phyloP scores from a whole-genome alignment of 2,329 filamentous ascomycete genomes.

The Colletotrichum sp. region DNA sequence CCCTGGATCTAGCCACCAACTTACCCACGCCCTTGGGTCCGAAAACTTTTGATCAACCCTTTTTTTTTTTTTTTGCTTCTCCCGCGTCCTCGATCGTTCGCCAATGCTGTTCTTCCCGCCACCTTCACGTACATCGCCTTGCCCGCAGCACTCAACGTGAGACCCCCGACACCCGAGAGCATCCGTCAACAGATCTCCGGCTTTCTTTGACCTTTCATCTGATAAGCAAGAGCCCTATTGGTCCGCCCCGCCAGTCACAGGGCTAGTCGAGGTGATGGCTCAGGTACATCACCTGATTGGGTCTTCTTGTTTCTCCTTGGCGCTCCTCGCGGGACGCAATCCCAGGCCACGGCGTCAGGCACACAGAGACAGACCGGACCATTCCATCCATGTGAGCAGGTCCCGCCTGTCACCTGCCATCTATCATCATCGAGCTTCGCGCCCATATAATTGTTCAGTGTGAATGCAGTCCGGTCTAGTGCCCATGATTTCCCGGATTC shows the following conservation, averaged over 20 bases:
- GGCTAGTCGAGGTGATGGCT: background rate
- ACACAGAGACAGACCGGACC: background rate
- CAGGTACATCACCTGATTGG: constrained; percentile 7
- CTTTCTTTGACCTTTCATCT: background rate
- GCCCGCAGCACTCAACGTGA: background rate
- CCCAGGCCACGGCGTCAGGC: background rate
- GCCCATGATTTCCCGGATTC: background rate
- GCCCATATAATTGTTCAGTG: background rate
- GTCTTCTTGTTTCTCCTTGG: background rate
- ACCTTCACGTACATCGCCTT: background rate
- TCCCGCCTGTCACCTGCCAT: background rate
- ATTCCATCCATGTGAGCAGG: constrained; percentile 1
- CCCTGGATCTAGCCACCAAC: background rate
- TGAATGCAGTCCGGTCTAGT: background rate
- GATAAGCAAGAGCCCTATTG: background rate
- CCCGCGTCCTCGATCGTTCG: background rate
- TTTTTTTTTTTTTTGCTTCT: background rate
- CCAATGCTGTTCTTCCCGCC: background rate
- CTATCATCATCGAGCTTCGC: background rate
- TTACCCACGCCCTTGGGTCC: background rate
- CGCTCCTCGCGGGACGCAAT: background rate
- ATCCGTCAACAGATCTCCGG: background rate
- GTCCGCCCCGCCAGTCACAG: background rate
- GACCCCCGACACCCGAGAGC: background rate
- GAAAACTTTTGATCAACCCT: background rate